A percentile compares a stretch with the other conserved stretches of the same genome.
Evolutionary conservation across 2,329 filamentous ascomycete species (phyloP).

Genomic region (Lasiodiplodia citricola): DNA sequence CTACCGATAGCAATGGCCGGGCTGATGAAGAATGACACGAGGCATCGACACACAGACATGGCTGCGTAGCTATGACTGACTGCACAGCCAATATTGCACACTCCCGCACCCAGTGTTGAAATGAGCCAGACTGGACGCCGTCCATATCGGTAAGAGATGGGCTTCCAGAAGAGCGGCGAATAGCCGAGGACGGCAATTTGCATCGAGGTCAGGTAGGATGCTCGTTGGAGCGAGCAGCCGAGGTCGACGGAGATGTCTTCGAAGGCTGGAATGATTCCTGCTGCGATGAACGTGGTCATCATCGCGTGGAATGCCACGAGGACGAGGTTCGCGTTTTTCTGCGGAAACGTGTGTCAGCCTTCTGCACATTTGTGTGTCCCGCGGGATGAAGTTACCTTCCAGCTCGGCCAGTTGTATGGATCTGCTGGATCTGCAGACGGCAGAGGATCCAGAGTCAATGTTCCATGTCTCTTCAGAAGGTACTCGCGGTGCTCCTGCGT

Average conservation of each 20-base stretch:
- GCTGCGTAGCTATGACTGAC: constrained; percentile 55
- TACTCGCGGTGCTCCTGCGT: constrained; percentile 56
- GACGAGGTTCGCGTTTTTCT: constrained; percentile 60
- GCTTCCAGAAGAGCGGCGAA: constrained; percentile 63
- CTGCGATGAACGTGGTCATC: constrained; percentile 62
- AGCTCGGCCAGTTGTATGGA: constrained; percentile 62
- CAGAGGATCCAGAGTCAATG: constrained; percentile 59
- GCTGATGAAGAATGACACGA: constrained; percentile 62
- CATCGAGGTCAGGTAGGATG: constrained; percentile 62
- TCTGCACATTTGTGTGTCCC: neutral
- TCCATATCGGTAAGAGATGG: constrained; percentile 60
- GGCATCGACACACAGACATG: constrained; percentile 59
- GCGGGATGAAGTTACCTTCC: constrained; percentile 47
- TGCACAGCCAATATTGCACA: constrained; percentile 61
- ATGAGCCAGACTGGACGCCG: constrained; percentile 61
- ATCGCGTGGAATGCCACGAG: constrained; percentile 63
- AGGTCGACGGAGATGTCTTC: constrained; percentile 59
- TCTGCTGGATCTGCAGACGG: constrained; percentile 57
- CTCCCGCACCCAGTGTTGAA: constrained; percentile 53
- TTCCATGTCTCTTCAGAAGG: constrained; percentile 59
- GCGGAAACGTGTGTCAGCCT: neutral
- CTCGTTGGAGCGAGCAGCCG: constrained; percentile 52
- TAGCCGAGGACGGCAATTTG: constrained; percentile 61
- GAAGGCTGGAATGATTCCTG: constrained; percentile 61
- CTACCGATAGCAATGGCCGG: constrained; percentile 62